Evolutionary conservation across 2,329 filamentous ascomycete species (phyloP), one percentile per base, ranked within the genome.

Genomic region (Ambrosiella cleistominuta): DNA sequence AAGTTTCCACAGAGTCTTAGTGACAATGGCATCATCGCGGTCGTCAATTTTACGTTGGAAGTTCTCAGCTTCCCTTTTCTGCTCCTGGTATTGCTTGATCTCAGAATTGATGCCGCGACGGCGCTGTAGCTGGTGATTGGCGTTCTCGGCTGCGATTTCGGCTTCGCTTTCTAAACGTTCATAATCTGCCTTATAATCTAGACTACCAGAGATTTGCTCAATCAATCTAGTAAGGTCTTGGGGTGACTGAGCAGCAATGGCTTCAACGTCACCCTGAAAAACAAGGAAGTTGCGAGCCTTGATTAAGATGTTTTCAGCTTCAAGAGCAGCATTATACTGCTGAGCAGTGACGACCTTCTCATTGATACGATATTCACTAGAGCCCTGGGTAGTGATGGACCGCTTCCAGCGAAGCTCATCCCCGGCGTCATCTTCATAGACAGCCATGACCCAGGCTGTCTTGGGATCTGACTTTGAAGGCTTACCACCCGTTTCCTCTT

Each of bases 381-480:
- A 82, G 52, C 93, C 93, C 62, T 83, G 78, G 64, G 79, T 88
- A 3, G 90, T 97, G 69, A 98, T 98, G 63, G 83, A 85, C 62
- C 93, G 87, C 72, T 95, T 95, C 93, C 93, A 98, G 64, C 84
- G 83, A 67, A 96, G 90, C 69, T 95, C 88, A 66, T 95, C 88
- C 52, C 89, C 91, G 1, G 89, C 89, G 68, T 98, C 93, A 67
- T 98, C 93, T 68, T 96, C 90, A 70, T 97, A 98, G 13, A 98
- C 91, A 37, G 93, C 93, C 89, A 96, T 97, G 12, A 98, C 94
- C 91, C 91, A 98, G 2, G 93, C 94, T 2, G 84, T 93, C 69
- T 90, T 93, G 0, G 93, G 93, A 65, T 98, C 91, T 63, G 82
- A 80, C 40, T 80, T 83, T n/a, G 80, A 83, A 57, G 82, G 77